These are phyloP conservation scores for Leucosporidium creatinivorum DNA, from an alignment of 768 basidiomycete genomes.

Conservation along the genomic window DNA sequence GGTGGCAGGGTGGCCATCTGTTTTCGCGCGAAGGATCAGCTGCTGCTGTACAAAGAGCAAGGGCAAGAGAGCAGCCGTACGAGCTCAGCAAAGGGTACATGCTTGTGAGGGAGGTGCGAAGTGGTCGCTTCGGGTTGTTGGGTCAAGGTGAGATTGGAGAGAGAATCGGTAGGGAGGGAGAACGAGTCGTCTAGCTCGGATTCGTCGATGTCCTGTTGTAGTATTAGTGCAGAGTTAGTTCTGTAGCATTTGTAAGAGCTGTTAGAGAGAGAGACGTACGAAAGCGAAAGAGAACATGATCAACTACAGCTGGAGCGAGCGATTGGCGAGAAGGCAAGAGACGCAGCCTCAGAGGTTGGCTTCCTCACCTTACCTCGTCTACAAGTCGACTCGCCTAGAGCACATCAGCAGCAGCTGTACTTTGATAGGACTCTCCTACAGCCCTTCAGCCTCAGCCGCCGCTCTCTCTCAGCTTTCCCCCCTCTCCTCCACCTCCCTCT, in stretches of 20 bases:
- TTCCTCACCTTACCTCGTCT: too few relatives aligned
- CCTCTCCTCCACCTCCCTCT: too few relatives aligned
- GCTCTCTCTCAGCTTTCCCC: too few relatives aligned
- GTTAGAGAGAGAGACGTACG: neutral
- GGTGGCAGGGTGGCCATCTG: slow-evolving; percentile 65
- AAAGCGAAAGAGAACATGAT: neutral
- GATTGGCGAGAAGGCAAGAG: neutral
- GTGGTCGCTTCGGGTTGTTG: neutral
- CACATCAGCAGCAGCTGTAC: too few relatives aligned
- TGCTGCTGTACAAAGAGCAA: too few relatives aligned
- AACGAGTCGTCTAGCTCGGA: neutral
- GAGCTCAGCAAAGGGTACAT: neutral
- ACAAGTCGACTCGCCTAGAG: too few relatives aligned
- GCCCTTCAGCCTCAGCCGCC: too few relatives aligned
- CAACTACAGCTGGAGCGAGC: too few relatives aligned
- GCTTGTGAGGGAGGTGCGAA: neutral
- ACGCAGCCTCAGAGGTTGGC: too few relatives aligned
- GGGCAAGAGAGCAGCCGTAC: too few relatives aligned
- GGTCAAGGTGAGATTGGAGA: neutral
- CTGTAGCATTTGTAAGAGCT: neutral
- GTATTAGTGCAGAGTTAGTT: neutral
- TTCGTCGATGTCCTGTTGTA: neutral
- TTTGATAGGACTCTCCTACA: too few relatives aligned
- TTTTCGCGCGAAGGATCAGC: too few relatives aligned
- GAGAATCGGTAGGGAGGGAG: neutral